Evolutionary conservation across 1,284 basidiomycete species (phyloP), one percentile per base, ranked within the genome.

Genomic region (Cutaneotrichosporon sp.): DNA sequence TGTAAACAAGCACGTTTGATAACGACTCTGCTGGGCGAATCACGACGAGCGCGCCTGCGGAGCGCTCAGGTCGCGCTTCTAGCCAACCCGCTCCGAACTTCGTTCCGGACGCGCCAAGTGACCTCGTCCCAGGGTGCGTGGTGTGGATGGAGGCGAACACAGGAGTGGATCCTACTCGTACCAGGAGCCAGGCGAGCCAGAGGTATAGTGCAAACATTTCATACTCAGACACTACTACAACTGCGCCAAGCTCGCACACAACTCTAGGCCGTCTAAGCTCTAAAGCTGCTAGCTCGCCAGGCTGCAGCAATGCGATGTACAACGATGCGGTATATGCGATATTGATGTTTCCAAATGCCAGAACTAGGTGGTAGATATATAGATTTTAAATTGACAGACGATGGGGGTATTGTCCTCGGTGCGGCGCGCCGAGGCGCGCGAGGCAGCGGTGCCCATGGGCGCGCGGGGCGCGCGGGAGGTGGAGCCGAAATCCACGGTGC

Each of bases 241-340:
- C 51, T 53, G 51, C 51, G 11, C 51, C 33, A 20, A 18, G 13
- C n/a, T n/a, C 31, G 22, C 51, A 20, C 20, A 38, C 51, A 53
- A 38, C 51, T 53, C 51, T 53, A 38, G 51, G 51, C 22, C 51
- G 24, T 31, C 51, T 24, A 53, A 36, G 51, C 51, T 53, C 51
- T 38, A 53, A 53, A 53, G 22, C 34, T 36, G 51, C 51, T 22
- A 50, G 34, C 51, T 24, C 51, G 51, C 51, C 51, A 53, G 51
- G 34, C 51, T 53, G 51, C 51, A 53, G 51, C 51, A 36, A 53
- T 53, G 34, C 51, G 51, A 53, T 53, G 51, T 53, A 53, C 51
- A 53, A 53, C 51, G 33, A 53, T 53, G 51, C 51, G 47, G 47
- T 50, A 50, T 50, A 20, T 52, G 27, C 31, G 31, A 20, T 51